Evolutionary conservation across 2,329 filamentous ascomycete genomes (phyloP).

Genomic region (Epichloe gansuensis): DNA sequence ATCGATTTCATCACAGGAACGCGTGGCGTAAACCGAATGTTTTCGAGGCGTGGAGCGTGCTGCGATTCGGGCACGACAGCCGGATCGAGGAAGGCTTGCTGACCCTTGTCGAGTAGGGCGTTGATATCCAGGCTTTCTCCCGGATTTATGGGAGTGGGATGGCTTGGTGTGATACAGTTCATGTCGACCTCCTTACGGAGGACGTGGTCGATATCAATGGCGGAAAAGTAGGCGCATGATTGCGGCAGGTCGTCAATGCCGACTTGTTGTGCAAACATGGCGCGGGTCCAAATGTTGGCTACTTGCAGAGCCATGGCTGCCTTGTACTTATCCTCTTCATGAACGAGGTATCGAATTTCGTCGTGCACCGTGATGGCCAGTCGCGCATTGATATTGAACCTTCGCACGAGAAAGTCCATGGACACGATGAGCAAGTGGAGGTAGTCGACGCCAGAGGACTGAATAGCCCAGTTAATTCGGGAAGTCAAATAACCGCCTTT

Average conservation of each 20-base stretch:
- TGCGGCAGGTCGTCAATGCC: constrained; percentile 93
- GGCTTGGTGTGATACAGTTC: constrained; percentile 87
- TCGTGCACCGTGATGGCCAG: constrained; percentile 93
- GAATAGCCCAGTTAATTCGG: constrained; percentile 98
- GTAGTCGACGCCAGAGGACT: constrained; percentile 94
- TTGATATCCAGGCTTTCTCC: constrained; percentile 80
- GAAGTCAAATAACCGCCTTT: constrained; percentile 90
- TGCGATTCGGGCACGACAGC: constrained; percentile 40
- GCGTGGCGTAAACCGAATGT: constrained; percentile 56
- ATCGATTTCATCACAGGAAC: constrained; percentile 69
- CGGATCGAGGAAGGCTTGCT: constrained; percentile 55
- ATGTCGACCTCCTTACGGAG: constrained; percentile 97
- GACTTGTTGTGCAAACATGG: constrained; percentile 95
- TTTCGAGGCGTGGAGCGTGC: constrained; percentile 43
- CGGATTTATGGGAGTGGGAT: constrained; percentile 61
- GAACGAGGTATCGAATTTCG: constrained; percentile 88
- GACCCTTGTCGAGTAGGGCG: constrained; percentile 61
- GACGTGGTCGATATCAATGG: constrained; percentile 88
- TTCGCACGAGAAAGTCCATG: constrained; percentile 86
- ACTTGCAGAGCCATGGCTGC: constrained; percentile 88
- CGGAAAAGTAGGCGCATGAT: constrained; percentile 88
- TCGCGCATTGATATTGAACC: constrained; percentile 74
- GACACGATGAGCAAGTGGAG: constrained; percentile 82
- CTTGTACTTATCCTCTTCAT: constrained; percentile 72
- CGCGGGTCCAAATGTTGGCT: constrained; percentile 89